A percentile compares a stretch with the other conserved stretches of the same genome.
These are phyloP conservation scores for Mycena maculata DNA, from an alignment of 768 basidiomycete genomes.

Conservation along the genomic window DNA sequence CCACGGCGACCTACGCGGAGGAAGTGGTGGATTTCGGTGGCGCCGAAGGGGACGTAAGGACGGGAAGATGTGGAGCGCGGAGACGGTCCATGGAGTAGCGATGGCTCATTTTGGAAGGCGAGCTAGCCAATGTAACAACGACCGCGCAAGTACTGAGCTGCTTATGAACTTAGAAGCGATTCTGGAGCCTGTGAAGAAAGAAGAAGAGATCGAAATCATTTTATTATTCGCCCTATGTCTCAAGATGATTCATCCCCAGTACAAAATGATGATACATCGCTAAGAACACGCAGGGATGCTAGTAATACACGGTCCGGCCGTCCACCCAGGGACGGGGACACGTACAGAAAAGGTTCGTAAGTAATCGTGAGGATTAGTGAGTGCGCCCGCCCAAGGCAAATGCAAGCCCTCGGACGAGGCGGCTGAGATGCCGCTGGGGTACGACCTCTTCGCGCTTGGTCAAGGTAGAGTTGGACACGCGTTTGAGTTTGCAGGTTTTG, in stretches of 20 bases:
- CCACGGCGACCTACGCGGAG: slow-evolving; percentile 16
- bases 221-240: background rate
- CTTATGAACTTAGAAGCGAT: background rate
- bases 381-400: slow-evolving; percentile 30
- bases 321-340: slow-evolving; percentile 5
- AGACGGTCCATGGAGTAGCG: slow-evolving; percentile 21
- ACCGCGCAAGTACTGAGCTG: slow-evolving; percentile 20
- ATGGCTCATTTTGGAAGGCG: slow-evolving; percentile 28
- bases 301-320: slow-evolving; percentile 8
- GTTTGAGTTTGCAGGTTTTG: slow-evolving; percentile 30
- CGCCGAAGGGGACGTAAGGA: slow-evolving; percentile 11
- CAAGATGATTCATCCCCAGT: too few relatives aligned
- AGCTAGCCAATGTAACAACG: slow-evolving; percentile 24
- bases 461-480: background rate
- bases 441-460: slow-evolving; percentile 13
- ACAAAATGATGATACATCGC: background rate
- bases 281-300: background rate
- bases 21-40: background rate
- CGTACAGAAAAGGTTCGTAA: background rate
- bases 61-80: slow-evolving; percentile 25
- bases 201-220: background rate
- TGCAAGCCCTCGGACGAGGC: slow-evolving; percentile 48
- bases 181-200: too few relatives aligned
- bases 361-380: background rate
- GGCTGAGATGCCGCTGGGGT: slow-evolving; percentile 46